A percentile compares a stretch with the other conserved stretches of the same genome.
Evolutionary conservation across 2,329 filamentous ascomycete genomes (phyloP).

Genomic region (Tolypocladium tropicale): DNA sequence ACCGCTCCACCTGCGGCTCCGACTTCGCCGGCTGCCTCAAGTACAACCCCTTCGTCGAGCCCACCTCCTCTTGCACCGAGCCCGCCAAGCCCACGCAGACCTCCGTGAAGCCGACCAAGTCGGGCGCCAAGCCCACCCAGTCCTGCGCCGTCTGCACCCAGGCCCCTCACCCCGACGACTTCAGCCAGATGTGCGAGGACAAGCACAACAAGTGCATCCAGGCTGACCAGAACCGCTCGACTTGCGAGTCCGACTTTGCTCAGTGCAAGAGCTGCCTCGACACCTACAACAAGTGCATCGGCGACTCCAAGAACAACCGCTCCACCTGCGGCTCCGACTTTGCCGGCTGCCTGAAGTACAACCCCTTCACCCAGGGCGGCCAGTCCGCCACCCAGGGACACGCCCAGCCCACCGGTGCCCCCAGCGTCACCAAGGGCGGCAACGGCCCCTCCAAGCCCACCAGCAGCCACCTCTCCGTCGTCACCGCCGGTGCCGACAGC

Average conservation of each 20-base stretch:
- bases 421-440: not conserved
- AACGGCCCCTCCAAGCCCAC: not conserved
- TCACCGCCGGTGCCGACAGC: slow-evolving; percentile 10
- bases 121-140: not conserved
- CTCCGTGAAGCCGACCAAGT: slow-evolving; percentile 4
- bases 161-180: not conserved
- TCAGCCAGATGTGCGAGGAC: not conserved
- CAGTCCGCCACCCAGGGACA: slow-evolving; percentile 1
- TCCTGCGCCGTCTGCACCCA: no score
- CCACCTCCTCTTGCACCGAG: slow-evolving; percentile 10
- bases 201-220: not conserved
- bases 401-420: not conserved
- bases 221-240: not conserved
- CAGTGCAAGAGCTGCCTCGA: not conserved
- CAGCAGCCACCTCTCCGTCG: not conserved
- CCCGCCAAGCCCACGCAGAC: not conserved
- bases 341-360: slow-evolving; percentile 11
- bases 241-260: not conserved
- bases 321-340: slow-evolving; percentile 11
- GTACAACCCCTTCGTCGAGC: slow-evolving; percentile 5
- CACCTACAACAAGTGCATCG: not conserved
- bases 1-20: slow-evolving; percentile 12
- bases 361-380: no score
- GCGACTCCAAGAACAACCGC: slow-evolving; percentile 10
- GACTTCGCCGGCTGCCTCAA: slow-evolving; percentile 10